These are phyloP conservation scores for Aristolochia californica DNA, from an alignment of 164 flowering plant species.

Conservation along the genomic window DNA sequence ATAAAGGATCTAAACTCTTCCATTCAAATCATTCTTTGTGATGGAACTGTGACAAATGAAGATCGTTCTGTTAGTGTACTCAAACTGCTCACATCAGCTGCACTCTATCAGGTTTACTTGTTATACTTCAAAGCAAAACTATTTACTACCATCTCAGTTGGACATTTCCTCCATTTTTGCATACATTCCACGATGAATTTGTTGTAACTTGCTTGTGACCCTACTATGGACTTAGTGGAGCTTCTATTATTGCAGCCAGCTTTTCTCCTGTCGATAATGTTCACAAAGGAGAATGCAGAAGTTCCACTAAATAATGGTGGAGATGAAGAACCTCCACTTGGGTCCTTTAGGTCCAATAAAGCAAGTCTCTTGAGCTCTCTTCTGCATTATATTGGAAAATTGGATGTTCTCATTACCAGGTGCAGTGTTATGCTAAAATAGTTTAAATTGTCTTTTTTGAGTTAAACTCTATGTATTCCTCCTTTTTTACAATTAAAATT, in stretches of 20 bases:
- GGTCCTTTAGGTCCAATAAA: slow-evolving; percentile 13
- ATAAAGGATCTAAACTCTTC: slow-evolving; percentile 41
- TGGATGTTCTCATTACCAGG: slow-evolving; percentile 55
- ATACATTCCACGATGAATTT: not conserved
- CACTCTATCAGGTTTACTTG: slow-evolving; percentile 62
- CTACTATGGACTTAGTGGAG: too few relatives aligned
- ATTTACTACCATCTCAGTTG: not conserved
- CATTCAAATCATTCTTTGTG: slow-evolving; percentile 29
- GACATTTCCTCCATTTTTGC: not conserved
- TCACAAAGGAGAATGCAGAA: slow-evolving; percentile 24
- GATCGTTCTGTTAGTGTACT: slow-evolving; percentile 51
- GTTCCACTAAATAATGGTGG: slow-evolving; percentile 11
- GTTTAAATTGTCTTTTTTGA: too few relatives aligned
- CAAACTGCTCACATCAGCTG: slow-evolving; percentile 63
- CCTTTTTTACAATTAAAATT: not conserved
- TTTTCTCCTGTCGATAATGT: slow-evolving; percentile 46
- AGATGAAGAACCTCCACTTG: slow-evolving; percentile 17
- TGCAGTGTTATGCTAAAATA: slow-evolving; percentile 8
- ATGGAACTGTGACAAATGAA: slow-evolving; percentile 35
- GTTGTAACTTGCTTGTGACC: not conserved
- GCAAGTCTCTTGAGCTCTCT: slow-evolving; percentile 34
- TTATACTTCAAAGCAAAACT: not conserved
- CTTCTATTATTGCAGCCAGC: slow-evolving; percentile 55
- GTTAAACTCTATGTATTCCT: not conserved
- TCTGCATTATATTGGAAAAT: slow-evolving; percentile 34